Evolutionary conservation across 768 basidiomycete species (phyloP).

Genomic region (Kondoa malvinella): DNA sequence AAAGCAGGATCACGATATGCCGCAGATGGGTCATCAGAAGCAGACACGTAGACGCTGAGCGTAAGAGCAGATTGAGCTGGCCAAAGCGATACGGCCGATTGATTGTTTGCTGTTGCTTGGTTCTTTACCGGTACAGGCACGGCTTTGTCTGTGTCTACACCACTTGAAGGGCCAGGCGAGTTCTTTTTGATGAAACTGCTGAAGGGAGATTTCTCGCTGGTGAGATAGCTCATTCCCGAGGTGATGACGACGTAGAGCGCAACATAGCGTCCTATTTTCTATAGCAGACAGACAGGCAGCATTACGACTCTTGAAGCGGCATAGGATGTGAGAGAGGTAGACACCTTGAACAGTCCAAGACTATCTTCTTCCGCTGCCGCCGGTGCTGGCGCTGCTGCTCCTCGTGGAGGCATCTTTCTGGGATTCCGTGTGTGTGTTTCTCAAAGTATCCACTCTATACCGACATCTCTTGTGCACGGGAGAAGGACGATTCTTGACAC

Average conservation of each 20-base stretch:
- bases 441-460: no score
- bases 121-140: not conserved
- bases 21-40: slow-evolving; percentile 11
- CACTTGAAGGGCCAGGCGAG: not conserved
- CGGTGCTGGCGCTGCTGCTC: no score
- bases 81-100: not conserved
- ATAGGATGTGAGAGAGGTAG: no score
- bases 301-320: no score
- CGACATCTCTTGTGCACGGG: no score
- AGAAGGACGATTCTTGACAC: no score
- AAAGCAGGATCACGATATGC: slow-evolving; percentile 8
- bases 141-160: not conserved
- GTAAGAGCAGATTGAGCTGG: not conserved
- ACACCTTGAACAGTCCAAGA: not conserved
- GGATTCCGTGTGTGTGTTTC: not conserved
- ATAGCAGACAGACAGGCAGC: not conserved
- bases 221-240: not conserved
- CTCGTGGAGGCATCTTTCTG: no score
- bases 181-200: not conserved
- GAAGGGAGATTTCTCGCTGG: not conserved
- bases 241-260: not conserved
- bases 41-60: not conserved
- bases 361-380: no score
- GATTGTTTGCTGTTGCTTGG: not conserved
- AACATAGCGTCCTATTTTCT: not conserved